Evolutionary conservation across 805 yeast genomes (phyloP), one percentile per base, ranked within the genome.

Genomic region (Kodamaea kaohsiungensis): DNA sequence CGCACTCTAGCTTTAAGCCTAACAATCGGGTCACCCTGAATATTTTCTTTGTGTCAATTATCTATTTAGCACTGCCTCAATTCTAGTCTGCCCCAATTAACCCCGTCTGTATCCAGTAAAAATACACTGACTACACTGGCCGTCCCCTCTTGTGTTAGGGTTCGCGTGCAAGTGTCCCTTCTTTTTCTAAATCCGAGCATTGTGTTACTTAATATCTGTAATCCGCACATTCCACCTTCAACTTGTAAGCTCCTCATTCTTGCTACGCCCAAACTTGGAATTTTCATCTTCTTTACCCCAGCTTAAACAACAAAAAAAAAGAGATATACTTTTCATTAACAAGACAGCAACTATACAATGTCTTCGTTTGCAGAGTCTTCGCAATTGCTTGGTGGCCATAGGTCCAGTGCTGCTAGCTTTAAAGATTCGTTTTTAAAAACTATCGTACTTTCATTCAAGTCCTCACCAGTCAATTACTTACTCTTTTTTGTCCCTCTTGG

Each of bases 401-500:
- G 37, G n/a, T 10, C 43, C 37, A 13, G 48, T 15, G 54, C 46
- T 12, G 40, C 12, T 18, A 16, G 30, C 16, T 39, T 38, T 43
- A 48, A 50, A 33, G 51, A 50, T 12, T 33, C 63, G 6, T 49
- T 64, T 19, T 5, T 53, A 12, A 56, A 56, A 38, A 59, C 72
- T 9, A 19, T 60, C 25, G 58, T 56, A 46, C 56, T 66, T 54
- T 68, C 71, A 7, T 64, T 81, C 55, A 68, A 70, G 53, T 83
- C 89, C 4, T 86, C 90, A 1, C 89, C 89, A 7, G 87, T 91
- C 55, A 95, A 92, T 69, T 79, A 83, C 61, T 72, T 95, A 47
- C 76, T 93, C 37, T 63, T 91, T 1, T 89, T 91, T 66, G 96
- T 92, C n/a, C 98, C 98, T 2, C 61, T 93, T 16, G 99, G 98